Evolutionary conservation across 1,284 basidiomycete genomes (phyloP), one percentile per base, ranked within the genome.

Genomic region (Trametes polyzona): DNA sequence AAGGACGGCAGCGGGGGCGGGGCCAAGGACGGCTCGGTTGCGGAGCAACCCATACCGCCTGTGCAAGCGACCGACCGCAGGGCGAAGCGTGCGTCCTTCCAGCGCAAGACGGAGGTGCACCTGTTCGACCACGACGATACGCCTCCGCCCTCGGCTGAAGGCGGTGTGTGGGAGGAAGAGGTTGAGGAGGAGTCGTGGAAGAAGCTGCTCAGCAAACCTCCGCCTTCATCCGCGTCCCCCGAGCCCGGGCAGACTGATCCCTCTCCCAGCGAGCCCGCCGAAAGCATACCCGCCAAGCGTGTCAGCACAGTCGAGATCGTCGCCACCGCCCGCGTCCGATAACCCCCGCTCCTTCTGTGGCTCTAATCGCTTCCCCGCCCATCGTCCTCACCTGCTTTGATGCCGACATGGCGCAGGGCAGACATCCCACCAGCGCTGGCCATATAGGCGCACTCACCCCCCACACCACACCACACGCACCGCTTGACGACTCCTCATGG

Each of bases 141-240:
- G 16, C 36, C 24, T 1, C 32, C 19, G 24, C 57, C 33, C 16
- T 46, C 43, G 10, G 47, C 14, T 1, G 63, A 62, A 23, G 65
- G 60, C 17, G 57, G 61, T 7, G 63, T 62, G 17, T 63, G 65
- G 63, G 63, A 62, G 53, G 64, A 65, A 37, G 62, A 58, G 48
- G 52, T 64, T 27, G 43, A 58, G 16, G 52, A 49, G 48, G 58
- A 62, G 19, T 56, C 58, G 27, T 63, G 54, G 64, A 55, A 59
- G 42, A 58, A 56, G 52, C 47, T 65, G 12, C 55, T 61, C 16
- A 53, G 58, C 8, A 35, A 55, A 4, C 52, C 48, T 0, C 42
- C 49, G n/a, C 12, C 51, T n/a, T n/a, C n/a, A n/a, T n/a, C n/a
- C n/a, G n/a, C n/a, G 6, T 19, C 52, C 23, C 7, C 50, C 24